These are phyloP conservation scores for Begonia masoniana DNA, from an alignment of 306 rosid species.

Conservation along the genomic window DNA sequence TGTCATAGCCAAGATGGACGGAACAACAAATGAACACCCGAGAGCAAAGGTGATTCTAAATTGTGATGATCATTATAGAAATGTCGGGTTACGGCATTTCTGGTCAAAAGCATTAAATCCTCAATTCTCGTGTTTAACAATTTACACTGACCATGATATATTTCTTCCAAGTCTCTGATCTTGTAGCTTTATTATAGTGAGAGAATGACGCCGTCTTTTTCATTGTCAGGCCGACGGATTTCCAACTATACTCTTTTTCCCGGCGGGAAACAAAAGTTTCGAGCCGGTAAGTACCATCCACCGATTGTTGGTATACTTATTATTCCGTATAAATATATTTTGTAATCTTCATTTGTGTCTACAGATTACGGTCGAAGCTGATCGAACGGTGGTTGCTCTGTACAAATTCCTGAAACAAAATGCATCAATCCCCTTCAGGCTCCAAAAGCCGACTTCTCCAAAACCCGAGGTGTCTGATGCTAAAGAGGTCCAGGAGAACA, in stretches of 20 bases:
- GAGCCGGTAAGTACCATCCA: conserved; percentile 37
- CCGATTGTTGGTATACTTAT: neutral
- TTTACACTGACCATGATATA: too few species aligned
- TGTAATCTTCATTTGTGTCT: neutral
- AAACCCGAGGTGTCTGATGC: conserved; percentile 30
- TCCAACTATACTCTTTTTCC: conserved; percentile 52
- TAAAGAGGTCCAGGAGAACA: conserved; percentile 31
- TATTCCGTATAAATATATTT: neutral
- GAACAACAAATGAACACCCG: conserved; percentile 96
- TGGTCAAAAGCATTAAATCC: too few species aligned
- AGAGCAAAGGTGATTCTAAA: conserved; percentile 73
- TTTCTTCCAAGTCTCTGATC: too few species aligned
- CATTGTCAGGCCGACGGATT: conserved; percentile 45
- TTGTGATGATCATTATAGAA: neutral
- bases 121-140: too few species aligned
- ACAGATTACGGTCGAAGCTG: conserved; percentile 76
- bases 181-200: neutral
- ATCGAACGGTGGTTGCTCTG: conserved; percentile 91
- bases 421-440: conserved; percentile 96
- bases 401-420: conserved; percentile 86
- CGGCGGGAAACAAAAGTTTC: conserved; percentile 60
- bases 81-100: too few species aligned
- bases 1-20: conserved; percentile 97
- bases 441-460: conserved; percentile 61
- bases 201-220: conserved; percentile 1